Evolutionary conservation across 805 yeast species (phyloP).

Genomic region (Hemisphaericaspora nanyangensis): DNA sequence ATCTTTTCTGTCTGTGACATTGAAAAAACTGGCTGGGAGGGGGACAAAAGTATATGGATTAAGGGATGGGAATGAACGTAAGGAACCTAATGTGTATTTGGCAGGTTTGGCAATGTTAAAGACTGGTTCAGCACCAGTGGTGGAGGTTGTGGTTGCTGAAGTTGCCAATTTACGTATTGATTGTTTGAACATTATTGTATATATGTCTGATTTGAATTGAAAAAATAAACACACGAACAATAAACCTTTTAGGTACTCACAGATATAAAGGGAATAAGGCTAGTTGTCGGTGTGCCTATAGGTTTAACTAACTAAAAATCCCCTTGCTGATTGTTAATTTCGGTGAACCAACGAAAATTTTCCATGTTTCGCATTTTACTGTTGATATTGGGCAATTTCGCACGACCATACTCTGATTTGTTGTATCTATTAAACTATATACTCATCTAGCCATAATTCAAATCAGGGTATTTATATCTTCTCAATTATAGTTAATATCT

Average conservation of each 20-base stretch:
- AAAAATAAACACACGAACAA: not conserved
- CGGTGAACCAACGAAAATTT: too few species aligned
- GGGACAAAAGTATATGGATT: conserved; percentile 81
- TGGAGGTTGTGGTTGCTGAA: conserved; percentile 1
- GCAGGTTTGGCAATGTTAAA: conserved; percentile 48
- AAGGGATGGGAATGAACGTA: conserved; percentile 83
- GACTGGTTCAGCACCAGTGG: not conserved
- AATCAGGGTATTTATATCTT: too few species aligned
- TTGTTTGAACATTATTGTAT: conserved; percentile 19
- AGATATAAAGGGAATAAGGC: not conserved
- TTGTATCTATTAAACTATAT: too few species aligned
- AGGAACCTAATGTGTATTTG: conserved; percentile 67
- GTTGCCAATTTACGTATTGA: conserved; percentile 30
- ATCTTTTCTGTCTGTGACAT: conserved; percentile 69
- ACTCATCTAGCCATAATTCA: too few species aligned
- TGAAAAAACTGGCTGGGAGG: conserved; percentile 62
- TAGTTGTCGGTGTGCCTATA: not conserved
- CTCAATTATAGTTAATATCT: too few species aligned
- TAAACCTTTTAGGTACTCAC: not conserved
- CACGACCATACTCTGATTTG: too few species aligned
- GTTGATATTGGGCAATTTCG: too few species aligned
- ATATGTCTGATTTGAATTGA: not conserved
- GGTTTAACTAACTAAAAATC: too few species aligned
- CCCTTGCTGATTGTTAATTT: too few species aligned
- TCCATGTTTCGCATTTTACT: too few species aligned